Percentiles rank a stretch among this genome's conserved stretches.
Conservation (phyloP, 345 rosid species). For the Orychophragmus violaceus region DNA sequence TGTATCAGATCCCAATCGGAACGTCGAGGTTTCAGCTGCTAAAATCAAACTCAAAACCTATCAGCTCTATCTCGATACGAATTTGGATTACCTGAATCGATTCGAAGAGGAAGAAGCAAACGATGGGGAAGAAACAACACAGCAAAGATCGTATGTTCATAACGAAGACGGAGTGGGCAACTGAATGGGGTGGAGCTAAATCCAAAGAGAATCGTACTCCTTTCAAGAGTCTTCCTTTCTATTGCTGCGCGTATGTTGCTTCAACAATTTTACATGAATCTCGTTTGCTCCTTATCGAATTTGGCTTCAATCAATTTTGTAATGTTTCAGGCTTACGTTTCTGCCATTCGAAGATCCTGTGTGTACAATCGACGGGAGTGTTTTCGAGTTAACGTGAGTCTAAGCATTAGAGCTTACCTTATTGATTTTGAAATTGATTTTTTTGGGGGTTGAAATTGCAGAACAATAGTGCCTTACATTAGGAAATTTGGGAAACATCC, state of each 20-base stretch:
- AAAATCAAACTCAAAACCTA: neutral
- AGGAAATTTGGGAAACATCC: conserved; percentile 84
- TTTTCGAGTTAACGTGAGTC: conserved; percentile 77
- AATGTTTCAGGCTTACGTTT: conserved; percentile 73
- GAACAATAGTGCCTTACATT: conserved; percentile 74
- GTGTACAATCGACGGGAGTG: conserved; percentile 78
- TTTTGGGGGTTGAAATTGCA: conserved; percentile 25
- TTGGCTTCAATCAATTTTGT: neutral
- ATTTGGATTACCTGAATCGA: neutral
- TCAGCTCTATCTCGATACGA: neutral
- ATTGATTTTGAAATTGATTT: neutral
- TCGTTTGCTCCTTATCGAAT: neutral
- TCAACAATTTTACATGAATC: neutral
- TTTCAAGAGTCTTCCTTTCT: conserved; percentile 92
- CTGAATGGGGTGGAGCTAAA: conserved; percentile 99
- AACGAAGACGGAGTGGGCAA: conserved; percentile 96
- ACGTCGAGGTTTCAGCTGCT: neutral
- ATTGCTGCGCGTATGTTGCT: conserved; percentile 82
- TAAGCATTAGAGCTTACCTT: neutral
- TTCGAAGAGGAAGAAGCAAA: neutral
- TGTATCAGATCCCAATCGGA: conserved; percentile 8
- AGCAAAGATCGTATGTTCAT: conserved; percentile 97
- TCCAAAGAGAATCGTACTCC: conserved; percentile 65
- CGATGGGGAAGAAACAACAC: conserved; percentile 97
- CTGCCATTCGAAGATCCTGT: conserved; percentile 76